Evolutionary conservation across 768 basidiomycete species (phyloP).

Genomic region (Boletus pseudopeckii): DNA sequence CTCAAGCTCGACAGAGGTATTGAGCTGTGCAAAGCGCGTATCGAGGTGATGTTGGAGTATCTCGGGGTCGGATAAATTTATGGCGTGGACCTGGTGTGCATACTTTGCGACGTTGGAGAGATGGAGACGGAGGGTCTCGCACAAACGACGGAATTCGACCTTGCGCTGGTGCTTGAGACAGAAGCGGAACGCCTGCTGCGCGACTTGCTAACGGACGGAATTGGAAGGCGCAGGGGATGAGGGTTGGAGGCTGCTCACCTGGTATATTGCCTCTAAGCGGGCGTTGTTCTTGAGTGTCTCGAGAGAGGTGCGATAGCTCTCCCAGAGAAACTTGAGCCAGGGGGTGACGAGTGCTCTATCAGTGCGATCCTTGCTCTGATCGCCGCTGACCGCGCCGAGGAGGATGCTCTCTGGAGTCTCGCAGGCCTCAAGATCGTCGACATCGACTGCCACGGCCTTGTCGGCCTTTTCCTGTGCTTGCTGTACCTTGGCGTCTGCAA

Average conservation of each 20-base stretch:
- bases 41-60: conserved; percentile 95
- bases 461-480: conserved; percentile 87
- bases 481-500: conserved; percentile 77
- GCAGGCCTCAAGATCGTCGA: conserved; percentile 93
- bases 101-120: conserved; percentile 94
- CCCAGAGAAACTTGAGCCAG: conserved; percentile 99
- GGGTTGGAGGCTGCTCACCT: conserved; percentile 48
- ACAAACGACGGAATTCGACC: conserved; percentile 95
- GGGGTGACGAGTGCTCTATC: conserved; percentile 94
- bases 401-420: conserved; percentile 93
- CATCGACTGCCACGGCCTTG: conserved; percentile 70
- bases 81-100: conserved; percentile 86
- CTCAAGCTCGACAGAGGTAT: conserved; percentile 95
- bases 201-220: conserved; percentile 64
- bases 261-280: conserved; percentile 88
- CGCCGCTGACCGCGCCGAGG: conserved; percentile 82
- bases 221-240: background rate
- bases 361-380: conserved; percentile 91
- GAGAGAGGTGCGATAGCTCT: conserved; percentile 92
- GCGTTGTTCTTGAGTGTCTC: conserved; percentile 97
- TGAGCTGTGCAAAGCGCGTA: conserved; percentile 94
- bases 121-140: conserved; percentile 94
- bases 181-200: conserved; percentile 96
- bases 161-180: conserved; percentile 91
- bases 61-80: conserved; percentile 94